These are phyloP conservation scores for Coffea eugenioides DNA, from an alignment of 257 asterid genomes.

Conservation along the genomic window DNA sequence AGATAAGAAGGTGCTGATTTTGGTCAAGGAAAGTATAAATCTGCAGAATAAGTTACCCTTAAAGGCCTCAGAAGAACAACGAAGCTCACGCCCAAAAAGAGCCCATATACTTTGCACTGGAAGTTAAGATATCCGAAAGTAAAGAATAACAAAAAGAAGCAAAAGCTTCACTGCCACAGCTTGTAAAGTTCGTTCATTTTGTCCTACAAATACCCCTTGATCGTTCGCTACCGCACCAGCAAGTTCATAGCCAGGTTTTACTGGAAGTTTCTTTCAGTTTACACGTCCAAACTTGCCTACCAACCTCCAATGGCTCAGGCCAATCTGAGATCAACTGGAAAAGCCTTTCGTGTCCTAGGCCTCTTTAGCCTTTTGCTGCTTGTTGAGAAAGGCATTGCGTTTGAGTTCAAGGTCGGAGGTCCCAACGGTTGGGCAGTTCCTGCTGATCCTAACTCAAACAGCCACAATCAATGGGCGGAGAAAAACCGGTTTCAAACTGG, in stretches of 20 bases:
- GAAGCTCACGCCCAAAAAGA: constrained; percentile 4
- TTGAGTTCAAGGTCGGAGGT: constrained; percentile 69
- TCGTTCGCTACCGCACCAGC: constrained; percentile 3
- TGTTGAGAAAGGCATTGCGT: constrained; percentile 41
- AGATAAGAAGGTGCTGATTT: constrained; percentile 39
- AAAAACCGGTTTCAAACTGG: constrained; percentile 36
- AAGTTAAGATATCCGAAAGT: constrained; percentile 47
- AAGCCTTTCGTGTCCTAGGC: constrained; percentile 22
- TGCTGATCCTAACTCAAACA: constrained; percentile 41
- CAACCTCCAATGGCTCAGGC: constrained; percentile 43
- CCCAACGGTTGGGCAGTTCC: constrained; percentile 64
- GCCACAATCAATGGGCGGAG: constrained; percentile 41
- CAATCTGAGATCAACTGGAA: constrained; percentile 8
- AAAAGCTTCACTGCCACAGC: constrained; percentile 50
- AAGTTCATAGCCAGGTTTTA: background rate
- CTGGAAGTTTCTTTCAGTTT: background rate
- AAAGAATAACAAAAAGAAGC: constrained; percentile 33
- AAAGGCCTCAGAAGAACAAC: constrained; percentile 27
- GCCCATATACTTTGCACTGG: constrained; percentile 45
- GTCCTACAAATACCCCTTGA: constrained; percentile 54
- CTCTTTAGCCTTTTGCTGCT: constrained; percentile 35
- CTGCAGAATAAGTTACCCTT: constrained; percentile 18
- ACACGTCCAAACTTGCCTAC: background rate
- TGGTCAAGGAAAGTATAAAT: constrained; percentile 64
- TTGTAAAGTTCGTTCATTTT: constrained; percentile 28